Base-by-base conservation (phyloP, 2,329 filamentous ascomycete genomes). In the Cercospora berteroae region DNA sequence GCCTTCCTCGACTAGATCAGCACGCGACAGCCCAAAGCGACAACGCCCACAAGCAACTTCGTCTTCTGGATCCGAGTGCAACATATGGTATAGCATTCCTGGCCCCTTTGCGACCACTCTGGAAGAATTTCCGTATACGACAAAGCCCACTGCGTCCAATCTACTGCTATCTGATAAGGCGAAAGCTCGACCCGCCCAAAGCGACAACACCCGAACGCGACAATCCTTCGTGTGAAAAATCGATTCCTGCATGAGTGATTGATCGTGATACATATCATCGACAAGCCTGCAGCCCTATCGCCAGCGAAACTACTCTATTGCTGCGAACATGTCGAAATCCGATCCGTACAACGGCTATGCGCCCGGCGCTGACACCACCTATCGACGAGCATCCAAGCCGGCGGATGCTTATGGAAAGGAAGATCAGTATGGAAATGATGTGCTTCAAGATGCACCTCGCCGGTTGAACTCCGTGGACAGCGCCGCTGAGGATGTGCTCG, bases 401-500 rank as follows among this genome's bases (percentile, higher is more conserved):
- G 60, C 62, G 56, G 13, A 48, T 25, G 25, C 39, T 20, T 57
- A 56, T 52, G 50, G 61, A 29, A 64, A 64, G 52, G 50, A 57
- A 31, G 42, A 61, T 44, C 36, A 39, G 18, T 61, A 67, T 63
- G 58, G 50, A 57, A 60, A 62, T 39, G 66, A 69, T 23, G 64
- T 63, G 16, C 31, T 59, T 2, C 57, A 58, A 8, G 29, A 60
- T 23, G 60, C 42, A 25, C 66, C 67, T 20, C 67, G 60, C 18
- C 55, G 66, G 27, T 48, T 67, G 36, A 60, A 64, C 55, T 71
- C 67, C 12, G 63, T 69, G 23, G 68, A 71, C 48, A 67, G 66
- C 70, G 82, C 84, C 66, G 88, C 88, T 73, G 87, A 90, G 77
- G 83, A 89, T 77, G 76, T 89, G 63, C 83, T 90, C 72, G 85